These are phyloP conservation scores for Eucalyptus shirleyi DNA, from an alignment of 345 rosid genomes.

Conservation along the genomic window DNA sequence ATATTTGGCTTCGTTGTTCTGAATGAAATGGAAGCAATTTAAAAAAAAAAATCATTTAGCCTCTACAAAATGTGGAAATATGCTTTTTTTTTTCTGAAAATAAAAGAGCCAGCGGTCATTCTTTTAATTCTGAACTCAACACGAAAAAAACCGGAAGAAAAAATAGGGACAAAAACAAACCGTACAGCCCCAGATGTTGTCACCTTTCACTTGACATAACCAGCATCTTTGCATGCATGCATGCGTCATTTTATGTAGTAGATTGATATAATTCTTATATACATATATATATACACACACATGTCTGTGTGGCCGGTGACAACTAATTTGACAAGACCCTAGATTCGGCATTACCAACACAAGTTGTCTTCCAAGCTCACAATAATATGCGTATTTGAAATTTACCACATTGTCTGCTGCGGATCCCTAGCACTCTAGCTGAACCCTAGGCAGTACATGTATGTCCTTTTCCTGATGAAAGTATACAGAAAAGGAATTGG, in stretches of 20 bases:
- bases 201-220: neutral
- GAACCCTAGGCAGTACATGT: neutral
- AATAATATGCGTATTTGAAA: neutral
- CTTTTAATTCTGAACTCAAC: neutral
- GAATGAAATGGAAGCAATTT: neutral
- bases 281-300: neutral
- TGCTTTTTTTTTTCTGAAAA: neutral
- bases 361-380: neutral
- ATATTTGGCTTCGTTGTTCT: neutral
- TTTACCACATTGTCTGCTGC: neutral
- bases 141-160: neutral
- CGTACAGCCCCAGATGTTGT: neutral
- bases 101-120: neutral
- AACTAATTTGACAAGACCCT: neutral
- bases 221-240: neutral
- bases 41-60: neutral
- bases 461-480: neutral
- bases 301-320: neutral
- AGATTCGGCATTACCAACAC: neutral
- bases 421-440: neutral
- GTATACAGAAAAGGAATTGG: neutral
- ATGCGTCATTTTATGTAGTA: neutral
- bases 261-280: neutral
- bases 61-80: neutral
- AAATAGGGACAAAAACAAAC: neutral